Percentiles rank a stretch among this genome's conserved stretches.
phyloP scores from a whole-genome alignment of 352 stramenopile species.

The Pythium utonaiense region DNA sequence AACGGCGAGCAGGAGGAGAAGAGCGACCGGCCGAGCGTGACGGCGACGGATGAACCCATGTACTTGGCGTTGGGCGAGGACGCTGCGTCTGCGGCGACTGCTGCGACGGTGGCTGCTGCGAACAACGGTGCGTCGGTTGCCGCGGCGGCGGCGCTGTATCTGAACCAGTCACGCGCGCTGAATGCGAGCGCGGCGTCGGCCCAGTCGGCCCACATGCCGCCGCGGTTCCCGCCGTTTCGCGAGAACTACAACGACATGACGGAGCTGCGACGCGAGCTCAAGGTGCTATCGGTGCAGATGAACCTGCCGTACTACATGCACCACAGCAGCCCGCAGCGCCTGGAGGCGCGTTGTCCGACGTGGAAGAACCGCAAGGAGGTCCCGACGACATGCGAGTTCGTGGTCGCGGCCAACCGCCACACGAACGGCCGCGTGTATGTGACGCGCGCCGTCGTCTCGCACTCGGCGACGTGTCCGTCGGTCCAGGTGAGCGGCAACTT shows the following conservation, averaged over 20 bases:
- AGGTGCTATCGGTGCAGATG: slow-evolving; percentile 69
- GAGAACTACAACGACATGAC: slow-evolving; percentile 76
- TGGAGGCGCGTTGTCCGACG: slow-evolving; percentile 73
- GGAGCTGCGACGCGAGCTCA: slow-evolving; percentile 67
- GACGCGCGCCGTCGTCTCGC: slow-evolving; percentile 48
- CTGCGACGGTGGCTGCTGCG: too few species aligned
- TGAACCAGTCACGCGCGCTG: slow-evolving; percentile 2
- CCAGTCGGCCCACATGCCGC: slow-evolving; percentile 9
- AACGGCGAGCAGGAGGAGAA: background rate
- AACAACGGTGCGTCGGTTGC: background rate
- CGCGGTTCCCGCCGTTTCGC: slow-evolving; percentile 52
- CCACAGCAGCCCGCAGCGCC: slow-evolving; percentile 74
- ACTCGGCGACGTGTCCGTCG: slow-evolving; percentile 44
- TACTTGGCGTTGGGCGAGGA: slow-evolving; percentile 4
- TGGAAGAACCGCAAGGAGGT: slow-evolving; percentile 68
- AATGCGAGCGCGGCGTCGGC: background rate
- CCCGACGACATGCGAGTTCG: slow-evolving; percentile 52
- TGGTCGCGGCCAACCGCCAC: slow-evolving; percentile 72
- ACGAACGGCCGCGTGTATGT: slow-evolving; percentile 75
- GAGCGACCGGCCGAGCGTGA: background rate
- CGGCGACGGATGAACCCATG: background rate
- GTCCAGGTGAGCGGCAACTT: slow-evolving; percentile 41
- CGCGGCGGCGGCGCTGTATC: background rate
- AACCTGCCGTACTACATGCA: slow-evolving; percentile 78
- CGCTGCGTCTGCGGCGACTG: background rate